A percentile compares a stretch with the other conserved stretches of the same genome.
phyloP scores from a whole-genome alignment of 2,329 filamentous ascomycete genomes.

The Escovopsis sp. region DNA sequence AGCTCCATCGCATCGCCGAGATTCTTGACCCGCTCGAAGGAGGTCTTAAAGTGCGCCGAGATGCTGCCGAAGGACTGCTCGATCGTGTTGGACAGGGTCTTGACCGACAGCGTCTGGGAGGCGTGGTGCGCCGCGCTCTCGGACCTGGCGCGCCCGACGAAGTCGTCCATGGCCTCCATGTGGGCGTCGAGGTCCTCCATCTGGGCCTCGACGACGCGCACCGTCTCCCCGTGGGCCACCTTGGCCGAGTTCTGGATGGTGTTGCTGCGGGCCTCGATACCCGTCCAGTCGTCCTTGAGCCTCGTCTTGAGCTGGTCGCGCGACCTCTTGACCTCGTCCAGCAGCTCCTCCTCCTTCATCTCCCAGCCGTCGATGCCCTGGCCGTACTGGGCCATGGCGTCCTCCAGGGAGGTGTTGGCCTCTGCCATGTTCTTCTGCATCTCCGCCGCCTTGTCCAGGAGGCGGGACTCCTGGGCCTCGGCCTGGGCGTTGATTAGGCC shows the following conservation, averaged over 20 bases:
- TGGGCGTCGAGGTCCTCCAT: slow-evolving; percentile 76
- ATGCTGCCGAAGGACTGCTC: slow-evolving; percentile 60
- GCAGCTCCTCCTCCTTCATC: slow-evolving; percentile 49
- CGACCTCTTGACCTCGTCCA: slow-evolving; percentile 57
- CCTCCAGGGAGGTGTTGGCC: slow-evolving; percentile 50
- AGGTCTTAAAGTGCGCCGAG: slow-evolving; percentile 52
- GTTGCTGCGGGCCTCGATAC: slow-evolving; percentile 64
- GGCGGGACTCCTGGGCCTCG: slow-evolving; percentile 55
- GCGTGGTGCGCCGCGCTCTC: slow-evolving; percentile 70
- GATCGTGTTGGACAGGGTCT: slow-evolving; percentile 50
- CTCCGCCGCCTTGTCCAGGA: slow-evolving; percentile 46
- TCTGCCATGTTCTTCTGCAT: slow-evolving; percentile 49
- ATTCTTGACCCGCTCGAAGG: slow-evolving; percentile 51
- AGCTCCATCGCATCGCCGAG: slow-evolving; percentile 54
- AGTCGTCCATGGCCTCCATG: slow-evolving; percentile 80
- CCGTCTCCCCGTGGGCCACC: slow-evolving; percentile 79
- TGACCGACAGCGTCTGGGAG: slow-evolving; percentile 52
- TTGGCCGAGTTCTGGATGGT: slow-evolving; percentile 72
- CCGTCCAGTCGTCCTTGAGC: slow-evolving; percentile 75
- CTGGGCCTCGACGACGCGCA: slow-evolving; percentile 80
- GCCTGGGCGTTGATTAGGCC: slow-evolving; percentile 61
- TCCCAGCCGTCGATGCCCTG: slow-evolving; percentile 64
- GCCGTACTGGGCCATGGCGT: slow-evolving; percentile 50
- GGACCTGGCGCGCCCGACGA: slow-evolving; percentile 65
- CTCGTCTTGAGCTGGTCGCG: slow-evolving; percentile 65